Base-by-base conservation (phyloP, 2,329 filamentous ascomycete genomes). In the Ophiostoma fasciatum region DNA sequence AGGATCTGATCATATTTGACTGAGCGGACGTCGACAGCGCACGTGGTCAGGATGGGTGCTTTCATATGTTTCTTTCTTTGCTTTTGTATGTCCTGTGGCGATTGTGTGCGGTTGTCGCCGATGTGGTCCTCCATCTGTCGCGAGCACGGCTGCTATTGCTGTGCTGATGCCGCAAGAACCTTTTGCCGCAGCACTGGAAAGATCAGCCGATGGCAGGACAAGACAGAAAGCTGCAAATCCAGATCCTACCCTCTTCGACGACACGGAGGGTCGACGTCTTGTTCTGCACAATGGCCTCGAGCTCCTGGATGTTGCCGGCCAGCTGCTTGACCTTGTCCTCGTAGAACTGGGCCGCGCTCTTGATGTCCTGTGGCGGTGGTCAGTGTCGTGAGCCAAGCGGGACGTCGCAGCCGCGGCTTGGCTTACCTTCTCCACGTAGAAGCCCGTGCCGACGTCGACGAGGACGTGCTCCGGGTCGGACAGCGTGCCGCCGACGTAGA, bases 361-460 rank as follows among this genome's bases (percentile, higher is more conserved):
- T 64, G 29, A 64, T 54, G 36, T 64, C 62, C 67, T 72, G n/a
- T n/a, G n/a, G n/a, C n/a, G n/a, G n/a, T n/a, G n/a, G n/a, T n/a
- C n/a, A n/a, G n/a, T n/a, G n/a, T n/a, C n/a, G n/a, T n/a, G n/a
- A n/a, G 42, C 18, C 12, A 13, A n/a, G 8, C 9, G 21, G 19
- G 19, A 7, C 18, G 22, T 13, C 14, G 5, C 20, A 22, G 5
- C 21, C 17, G 31, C 37, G 19, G 18, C 17, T 7, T 11, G 18
- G 37, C 51, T 38, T 45, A 80, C 78, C 73, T 98, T 98, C 60
- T 96, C 87, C 36, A 96, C 78, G 51, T 85, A 87, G 55, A 92
- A 96, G 0, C 88, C 88, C 1, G 88, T 96, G 15, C 88, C 88
- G 15, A 94, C 75, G 56, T 96, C 88, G 28, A 96, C 84, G 40